Percentiles rank a stretch among this genome's conserved stretches.
phyloP scores from a whole-genome alignment of 1,284 basidiomycete genomes.

The Puccinia polysora region DNA sequence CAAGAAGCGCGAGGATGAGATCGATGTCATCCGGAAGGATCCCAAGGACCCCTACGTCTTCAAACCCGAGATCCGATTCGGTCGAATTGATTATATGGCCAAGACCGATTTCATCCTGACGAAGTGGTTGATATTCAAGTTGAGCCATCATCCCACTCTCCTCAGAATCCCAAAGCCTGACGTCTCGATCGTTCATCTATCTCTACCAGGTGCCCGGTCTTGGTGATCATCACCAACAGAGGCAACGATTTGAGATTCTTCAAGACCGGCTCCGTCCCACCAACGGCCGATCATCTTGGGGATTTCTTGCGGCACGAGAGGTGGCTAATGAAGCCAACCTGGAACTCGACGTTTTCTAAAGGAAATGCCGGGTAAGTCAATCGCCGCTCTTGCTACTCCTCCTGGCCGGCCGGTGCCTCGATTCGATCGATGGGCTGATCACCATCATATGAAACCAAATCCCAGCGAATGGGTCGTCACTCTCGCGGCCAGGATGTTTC shows the following conservation, averaged over 20 bases:
- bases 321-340: constrained; percentile 23
- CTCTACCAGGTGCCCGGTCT: constrained; percentile 45
- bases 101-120: constrained; percentile 38
- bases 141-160: neutral
- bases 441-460: neutral
- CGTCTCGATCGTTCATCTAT: neutral
- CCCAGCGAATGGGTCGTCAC: constrained; percentile 33
- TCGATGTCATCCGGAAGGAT: constrained; percentile 8
- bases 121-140: constrained; percentile 44
- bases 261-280: constrained; percentile 43
- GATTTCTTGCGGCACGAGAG: constrained; percentile 27
- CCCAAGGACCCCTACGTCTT: constrained; percentile 27
- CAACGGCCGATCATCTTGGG: constrained; percentile 36
- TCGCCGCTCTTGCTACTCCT: neutral
- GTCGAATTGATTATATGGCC: constrained; percentile 39
- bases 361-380: constrained; percentile 34
- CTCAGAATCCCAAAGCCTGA: neutral
- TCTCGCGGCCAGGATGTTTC: constrained; percentile 9
- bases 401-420: neutral
- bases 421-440: neutral
- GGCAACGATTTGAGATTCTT: constrained; percentile 46
- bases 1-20: constrained; percentile 29
- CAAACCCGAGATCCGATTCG: constrained; percentile 31
- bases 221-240: constrained; percentile 46
- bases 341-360: constrained; percentile 34